These are phyloP conservation scores for Sinapis alba DNA, from an alignment of 441 rosid species.

Conservation along the genomic window DNA sequence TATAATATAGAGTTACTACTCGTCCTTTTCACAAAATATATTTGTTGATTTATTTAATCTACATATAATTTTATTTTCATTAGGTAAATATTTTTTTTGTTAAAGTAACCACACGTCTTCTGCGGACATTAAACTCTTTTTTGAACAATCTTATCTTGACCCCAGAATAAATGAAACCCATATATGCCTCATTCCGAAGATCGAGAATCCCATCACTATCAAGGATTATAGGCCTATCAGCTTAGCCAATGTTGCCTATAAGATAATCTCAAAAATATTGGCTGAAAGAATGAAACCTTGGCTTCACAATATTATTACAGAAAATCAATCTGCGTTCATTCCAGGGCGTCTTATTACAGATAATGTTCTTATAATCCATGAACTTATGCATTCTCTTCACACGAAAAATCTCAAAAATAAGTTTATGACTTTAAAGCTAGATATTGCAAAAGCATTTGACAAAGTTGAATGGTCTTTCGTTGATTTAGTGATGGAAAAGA, in stretches of 20 bases:
- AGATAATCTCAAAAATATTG: background rate
- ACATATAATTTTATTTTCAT: background rate
- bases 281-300: background rate
- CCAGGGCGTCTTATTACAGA: background rate
- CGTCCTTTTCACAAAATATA: background rate
- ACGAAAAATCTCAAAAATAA: background rate
- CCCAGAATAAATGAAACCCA: background rate
- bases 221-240: background rate
- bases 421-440: background rate
- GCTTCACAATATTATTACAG: background rate
- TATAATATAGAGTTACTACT: too few relatives aligned
- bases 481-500: background rate
- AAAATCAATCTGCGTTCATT: background rate
- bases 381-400: background rate
- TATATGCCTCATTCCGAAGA: background rate
- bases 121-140: too few relatives aligned
- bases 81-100: background rate
- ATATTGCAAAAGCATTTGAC: background rate
- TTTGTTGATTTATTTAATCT: background rate
- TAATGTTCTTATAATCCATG: background rate
- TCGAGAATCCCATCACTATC: background rate
- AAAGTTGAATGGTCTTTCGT: background rate
- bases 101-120: background rate
- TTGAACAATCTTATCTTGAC: background rate
- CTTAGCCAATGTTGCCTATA: background rate